Evolutionary conservation across 192 early-diverging fungal genomes (phyloP), one percentile per base, ranked within the genome.

Genomic region (Dissophora globulifera): DNA sequence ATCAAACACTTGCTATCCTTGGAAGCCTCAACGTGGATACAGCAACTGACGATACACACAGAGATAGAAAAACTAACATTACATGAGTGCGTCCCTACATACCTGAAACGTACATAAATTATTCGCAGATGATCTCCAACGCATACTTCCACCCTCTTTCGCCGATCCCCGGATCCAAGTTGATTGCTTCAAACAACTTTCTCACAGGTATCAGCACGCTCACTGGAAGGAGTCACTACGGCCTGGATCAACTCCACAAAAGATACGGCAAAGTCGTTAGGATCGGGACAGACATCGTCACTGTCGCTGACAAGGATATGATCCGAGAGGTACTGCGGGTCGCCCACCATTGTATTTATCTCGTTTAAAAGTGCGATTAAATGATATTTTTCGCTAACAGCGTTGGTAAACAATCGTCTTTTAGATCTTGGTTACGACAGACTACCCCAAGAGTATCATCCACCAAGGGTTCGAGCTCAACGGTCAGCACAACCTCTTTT

Each of bases 291-390:
- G 65, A 66, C 11, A 27, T 52, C 10, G 53, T 86, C 12, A 59
- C 78, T 17, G 69, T 86, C 2, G 50, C 79, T 2, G 69, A 81
- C 50, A 82, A 81, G 30, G 72, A 82, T 32, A 67, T 79, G 53
- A 70, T 84, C 15, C 71, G 58, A 33, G 65, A 81, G 41, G 58
- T 80, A 45, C 57, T 70, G 19, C 11, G 20, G 26, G n/a, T n/a
- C n/a, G n/a, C n/a, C n/a, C n/a, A n/a, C n/a, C n/a, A n/a, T n/a
- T n/a, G n/a, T n/a, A n/a, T n/a, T n/a, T n/a, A n/a, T n/a, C n/a
- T n/a, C n/a, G n/a, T n/a, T n/a, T n/a, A n/a, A n/a, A n/a, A n/a
- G n/a, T n/a, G n/a, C n/a, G n/a, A n/a, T n/a, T n/a, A n/a, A n/a
- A n/a, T n/a, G n/a, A n/a, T n/a, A n/a, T n/a, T n/a, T n/a, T n/a